Evolutionary conservation across 1,284 basidiomycete species (phyloP).

Genomic region (Bjerkandera adusta): DNA sequence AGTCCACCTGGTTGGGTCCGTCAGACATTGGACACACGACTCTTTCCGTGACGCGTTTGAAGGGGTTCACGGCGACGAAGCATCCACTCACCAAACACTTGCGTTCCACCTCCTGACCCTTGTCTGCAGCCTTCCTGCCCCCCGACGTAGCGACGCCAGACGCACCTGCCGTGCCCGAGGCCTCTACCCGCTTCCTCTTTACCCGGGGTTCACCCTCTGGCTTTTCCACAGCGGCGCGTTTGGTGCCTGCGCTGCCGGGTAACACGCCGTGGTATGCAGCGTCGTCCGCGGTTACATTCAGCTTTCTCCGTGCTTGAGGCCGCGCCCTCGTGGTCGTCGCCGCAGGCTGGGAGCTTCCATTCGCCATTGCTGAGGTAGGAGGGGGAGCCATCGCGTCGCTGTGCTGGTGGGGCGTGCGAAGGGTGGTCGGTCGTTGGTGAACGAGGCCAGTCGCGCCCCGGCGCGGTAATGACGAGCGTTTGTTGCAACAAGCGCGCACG

Average conservation of each 20-base stretch:
- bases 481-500: no score
- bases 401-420: no score
- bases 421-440: no score
- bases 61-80: no score
- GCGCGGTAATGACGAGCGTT: no score
- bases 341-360: conserved; percentile 1
- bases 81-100: conserved; percentile 7
- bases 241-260: conserved; percentile 17
- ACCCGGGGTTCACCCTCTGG: conserved; percentile 62
- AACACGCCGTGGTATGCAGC: conserved; percentile 28
- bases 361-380: no score
- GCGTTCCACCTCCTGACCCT: conserved; percentile 23
- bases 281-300: conserved; percentile 26
- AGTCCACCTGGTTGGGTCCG: conserved; percentile 57
- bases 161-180: conserved; percentile 18
- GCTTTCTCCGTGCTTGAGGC: conserved; percentile 25
- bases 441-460: no score
- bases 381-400: no score
- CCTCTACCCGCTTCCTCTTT: conserved; percentile 67
- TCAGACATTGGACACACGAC: no score
- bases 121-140: conserved; percentile 16
- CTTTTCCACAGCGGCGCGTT: conserved; percentile 26
- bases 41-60: no score
- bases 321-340: conserved; percentile 11
- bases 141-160: conserved; percentile 21